A percentile compares a stretch with the other conserved stretches of the same genome.
phyloP scores from a whole-genome alignment of 1,139 yeast genomes.

The Suhomyces terraborum region DNA sequence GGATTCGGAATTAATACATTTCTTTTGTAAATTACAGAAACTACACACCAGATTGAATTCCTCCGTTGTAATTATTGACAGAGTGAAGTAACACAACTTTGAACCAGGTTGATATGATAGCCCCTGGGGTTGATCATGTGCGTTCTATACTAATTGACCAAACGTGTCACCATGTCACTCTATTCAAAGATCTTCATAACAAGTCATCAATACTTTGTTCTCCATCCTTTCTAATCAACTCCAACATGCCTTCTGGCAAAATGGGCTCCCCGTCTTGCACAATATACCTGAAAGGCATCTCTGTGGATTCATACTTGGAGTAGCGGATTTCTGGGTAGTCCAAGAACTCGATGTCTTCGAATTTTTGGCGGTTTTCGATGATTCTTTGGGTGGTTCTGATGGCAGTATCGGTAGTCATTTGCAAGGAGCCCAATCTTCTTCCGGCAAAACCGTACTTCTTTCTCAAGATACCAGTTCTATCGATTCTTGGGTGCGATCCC shows the following conservation, averaged over 20 bases:
- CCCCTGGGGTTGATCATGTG: too few relatives aligned
- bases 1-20: too few relatives aligned
- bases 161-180: too few relatives aligned
- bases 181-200: slow-evolving; percentile 23
- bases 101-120: too few relatives aligned
- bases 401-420: slow-evolving; percentile 98
- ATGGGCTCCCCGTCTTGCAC: slow-evolving; percentile 67
- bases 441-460: slow-evolving; percentile 79
- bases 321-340: slow-evolving; percentile 94
- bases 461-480: slow-evolving; percentile 87
- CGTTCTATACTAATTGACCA: too few relatives aligned
- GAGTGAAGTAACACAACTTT: too few relatives aligned
- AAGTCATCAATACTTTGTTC: slow-evolving; percentile 73
- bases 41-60: too few relatives aligned
- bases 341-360: slow-evolving; percentile 76
- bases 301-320: slow-evolving; percentile 86
- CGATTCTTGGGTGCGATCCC: slow-evolving; percentile 96
- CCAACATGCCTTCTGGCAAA: slow-evolving; percentile 88
- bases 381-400: slow-evolving; percentile 85
- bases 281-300: slow-evolving; percentile 96
- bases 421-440: slow-evolving; percentile 80
- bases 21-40: too few relatives aligned
- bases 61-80: too few relatives aligned
- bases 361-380: slow-evolving; percentile 53
- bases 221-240: slow-evolving; percentile 80